Base-by-base conservation (phyloP, 371 early-diverging fungal species). In the Choanephora cucurbitarum region DNA sequence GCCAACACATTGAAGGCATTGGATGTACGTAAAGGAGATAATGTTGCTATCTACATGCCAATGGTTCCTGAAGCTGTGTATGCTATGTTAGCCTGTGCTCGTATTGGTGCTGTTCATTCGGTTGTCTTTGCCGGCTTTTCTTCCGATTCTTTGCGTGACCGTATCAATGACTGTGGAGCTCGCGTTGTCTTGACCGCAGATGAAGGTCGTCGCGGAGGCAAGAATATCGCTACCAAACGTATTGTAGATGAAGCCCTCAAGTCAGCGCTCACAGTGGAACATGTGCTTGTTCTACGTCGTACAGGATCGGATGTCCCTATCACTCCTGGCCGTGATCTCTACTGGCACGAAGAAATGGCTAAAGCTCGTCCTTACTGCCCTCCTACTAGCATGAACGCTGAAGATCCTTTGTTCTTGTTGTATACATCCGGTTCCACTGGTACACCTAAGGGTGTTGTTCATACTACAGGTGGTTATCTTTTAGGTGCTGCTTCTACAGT, bases 391-490 rank as follows among this genome's bases (percentile, higher is more conserved):
- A 88, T 98, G 64, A 76, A 85, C 55, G 71, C 94, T 10, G 98
- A 98, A 66, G 95, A 98, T 71, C 95, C 96, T 9, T 75, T 99
- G 33, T 99, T 97, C 76, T 83, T 97, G 66, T 81, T 99, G 23
- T 99, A 99, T 81, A 99, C 99, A 9, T 91, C 91, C 33, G 97
- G 95, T 0, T 90, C 91, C 31, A 95, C 95, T 7, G 96, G 99
- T 22, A 93, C 89, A 66, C 99, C 99, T 45, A 96, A 96, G 72
- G 97, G 95, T 46, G 81, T 95, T 3, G 72, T 92, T 44, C 95
- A 96, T 73, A 89, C 98, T 9, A 91, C 96, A 2, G 99, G 85
- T 40, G 99, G 99, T 34, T 99, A 98, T 67, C 73, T 98, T 9
- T 77, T 98, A 4, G 96, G 97, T 41, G 95, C 93, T 7, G 79